Evolutionary conservation across 2,329 filamentous ascomycete species (phyloP), one percentile per base, ranked within the genome.

Genomic region (Colletotrichum kahawae): DNA sequence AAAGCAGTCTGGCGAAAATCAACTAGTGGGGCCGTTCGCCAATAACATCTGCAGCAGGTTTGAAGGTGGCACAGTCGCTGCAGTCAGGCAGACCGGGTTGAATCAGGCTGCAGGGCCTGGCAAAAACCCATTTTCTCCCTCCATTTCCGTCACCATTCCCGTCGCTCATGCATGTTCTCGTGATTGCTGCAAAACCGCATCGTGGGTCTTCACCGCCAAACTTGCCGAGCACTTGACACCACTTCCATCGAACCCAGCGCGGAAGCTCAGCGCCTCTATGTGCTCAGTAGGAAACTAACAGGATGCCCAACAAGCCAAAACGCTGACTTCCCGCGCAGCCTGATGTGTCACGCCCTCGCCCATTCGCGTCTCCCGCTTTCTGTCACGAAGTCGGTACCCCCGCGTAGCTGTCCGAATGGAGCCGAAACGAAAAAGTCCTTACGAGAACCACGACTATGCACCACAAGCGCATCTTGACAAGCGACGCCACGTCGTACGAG

Each of bases 151-250:
- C 38, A 0, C 1, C 0, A 10, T n/a, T 43, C n/a, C 38, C 38
- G 38, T n/a, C 9, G 9, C 38, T 43, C 18, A 0, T 1, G n/a
- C 43, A n/a, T 21, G 1, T 48, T 13, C 43, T 13, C n/a, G 0
- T 13, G 43, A 0, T 48, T 21, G n/a, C 43, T 21, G n/a, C n/a
- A 0, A 21, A 21, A 13, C 7, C n/a, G 2, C n/a, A 2, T 48
- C 2, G n/a, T 48, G 2, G 43, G 1, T n/a, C 43, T 48, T 13
- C n/a, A 48, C 1, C 43, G 43, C n/a, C 18, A 48, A 21, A 48
- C 0, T 7, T 21, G 43, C 43, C 1, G 43, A 48, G 43, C 10
- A 5, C 43, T 48, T 2, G 3, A 21, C 2, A 13, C 2, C 1
- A 4, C 3, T 34, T 5, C 18, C 29, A 24, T 34, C 2, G 9